These are phyloP conservation scores for Vigna radiata DNA, from an alignment of 306 rosid genomes.

Conservation along the genomic window DNA sequence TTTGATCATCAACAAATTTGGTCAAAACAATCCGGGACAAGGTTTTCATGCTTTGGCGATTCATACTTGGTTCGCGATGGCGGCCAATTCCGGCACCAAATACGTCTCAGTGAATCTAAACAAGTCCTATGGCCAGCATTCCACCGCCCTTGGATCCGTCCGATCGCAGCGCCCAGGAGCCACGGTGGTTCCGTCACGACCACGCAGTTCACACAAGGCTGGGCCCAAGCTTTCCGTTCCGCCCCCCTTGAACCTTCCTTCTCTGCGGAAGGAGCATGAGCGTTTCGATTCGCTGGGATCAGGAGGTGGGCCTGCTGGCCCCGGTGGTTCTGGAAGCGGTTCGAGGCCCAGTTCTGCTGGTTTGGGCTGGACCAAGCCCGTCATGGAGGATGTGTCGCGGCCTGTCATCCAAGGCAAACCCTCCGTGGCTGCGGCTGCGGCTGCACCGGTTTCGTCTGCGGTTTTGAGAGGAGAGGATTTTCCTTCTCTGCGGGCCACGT, in stretches of 20 bases:
- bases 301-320: conserved; percentile 66
- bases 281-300: conserved; percentile 82
- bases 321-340: conserved; percentile 68
- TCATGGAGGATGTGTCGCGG: conserved; percentile 47
- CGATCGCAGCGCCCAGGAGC: conserved; percentile 63
- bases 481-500: conserved; percentile 83
- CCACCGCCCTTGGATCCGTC: conserved; percentile 58
- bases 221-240: conserved; percentile 97
- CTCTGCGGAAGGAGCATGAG: conserved; percentile 88
- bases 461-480: conserved; percentile 95
- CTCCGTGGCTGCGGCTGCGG: neutral
- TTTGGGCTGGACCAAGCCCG: conserved; percentile 91
- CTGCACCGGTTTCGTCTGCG: conserved; percentile 46
- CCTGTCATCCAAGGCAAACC: conserved; percentile 51
- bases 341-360: conserved; percentile 81
- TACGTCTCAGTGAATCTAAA: conserved; percentile 93
- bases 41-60: conserved; percentile 81
- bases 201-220: conserved; percentile 89
- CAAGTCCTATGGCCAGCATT: conserved; percentile 90
- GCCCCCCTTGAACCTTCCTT: conserved; percentile 98
- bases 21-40: neutral
- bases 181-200: conserved; percentile 85
- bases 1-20: conserved; percentile 28
- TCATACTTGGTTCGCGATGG: conserved; percentile 65
- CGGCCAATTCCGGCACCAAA: conserved; percentile 95